Percentiles rank a stretch among this genome's conserved stretches.
These are phyloP conservation scores for Eleusine coracana DNA, from an alignment of 176 grass and related monocot species.

Conservation along the genomic window DNA sequence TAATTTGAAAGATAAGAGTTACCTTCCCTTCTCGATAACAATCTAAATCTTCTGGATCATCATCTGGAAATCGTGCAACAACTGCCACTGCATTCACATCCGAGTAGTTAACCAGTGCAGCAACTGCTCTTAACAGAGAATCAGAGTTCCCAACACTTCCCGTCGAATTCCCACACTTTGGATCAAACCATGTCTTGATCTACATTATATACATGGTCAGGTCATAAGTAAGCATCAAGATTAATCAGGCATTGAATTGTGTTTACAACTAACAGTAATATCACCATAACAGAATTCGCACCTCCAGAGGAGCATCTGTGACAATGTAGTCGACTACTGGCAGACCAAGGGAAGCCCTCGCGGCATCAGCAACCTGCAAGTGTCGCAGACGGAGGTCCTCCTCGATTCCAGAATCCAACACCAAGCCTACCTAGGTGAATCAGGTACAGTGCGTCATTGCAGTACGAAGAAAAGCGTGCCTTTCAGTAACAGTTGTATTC, in stretches of 20 bases:
- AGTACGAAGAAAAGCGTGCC: background rate
- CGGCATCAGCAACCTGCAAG: slow-evolving; percentile 86
- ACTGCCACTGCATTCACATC: slow-evolving; percentile 82
- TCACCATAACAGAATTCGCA: slow-evolving; percentile 19
- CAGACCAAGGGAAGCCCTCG: slow-evolving; percentile 73
- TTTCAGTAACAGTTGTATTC: slow-evolving; percentile 1
- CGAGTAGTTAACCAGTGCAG: slow-evolving; percentile 52
- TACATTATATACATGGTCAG: slow-evolving; percentile 9
- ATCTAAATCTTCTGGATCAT: slow-evolving; percentile 71
- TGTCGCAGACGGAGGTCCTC: slow-evolving; percentile 75
- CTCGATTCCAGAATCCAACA: slow-evolving; percentile 90
- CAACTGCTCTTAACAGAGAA: slow-evolving; percentile 83
- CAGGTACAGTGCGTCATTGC: slow-evolving; percentile 6
- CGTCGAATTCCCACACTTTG: slow-evolving; percentile 77
- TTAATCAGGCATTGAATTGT: background rate
- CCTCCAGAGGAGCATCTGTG: slow-evolving; percentile 90
- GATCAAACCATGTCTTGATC: slow-evolving; percentile 86
- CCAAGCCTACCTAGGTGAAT: slow-evolving; percentile 73
- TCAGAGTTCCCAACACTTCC: slow-evolving; percentile 67
- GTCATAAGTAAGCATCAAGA: background rate
- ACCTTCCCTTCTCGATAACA: slow-evolving; percentile 88
- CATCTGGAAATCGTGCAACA: slow-evolving; percentile 86
- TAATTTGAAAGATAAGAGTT: slow-evolving; percentile 17
- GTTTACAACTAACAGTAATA: background rate
- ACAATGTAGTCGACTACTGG: slow-evolving; percentile 75